Base-by-base conservation (phyloP, 768 basidiomycete species). In the Daedalea quercina region DNA sequence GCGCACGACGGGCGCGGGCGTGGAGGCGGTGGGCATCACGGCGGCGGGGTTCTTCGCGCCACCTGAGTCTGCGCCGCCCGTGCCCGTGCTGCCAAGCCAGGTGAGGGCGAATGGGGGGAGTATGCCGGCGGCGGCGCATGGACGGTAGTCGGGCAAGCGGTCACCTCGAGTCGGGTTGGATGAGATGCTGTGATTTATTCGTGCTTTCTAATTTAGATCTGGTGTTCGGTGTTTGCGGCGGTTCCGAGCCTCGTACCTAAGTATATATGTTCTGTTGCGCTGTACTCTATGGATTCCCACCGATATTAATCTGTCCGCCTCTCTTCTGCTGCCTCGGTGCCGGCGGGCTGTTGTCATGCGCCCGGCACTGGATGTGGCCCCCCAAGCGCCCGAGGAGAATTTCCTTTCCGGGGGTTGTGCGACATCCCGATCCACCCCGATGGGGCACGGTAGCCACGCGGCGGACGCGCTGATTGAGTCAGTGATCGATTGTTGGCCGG, bases 41-140 rank as follows among this genome's bases (percentile, higher is more conserved):
- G 90, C 87, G 31, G 76, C 75, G 20, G 90, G 90, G 0, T 91
- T 91, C 64, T 92, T 92, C 66, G 71, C 75, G 12, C 73, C 87
- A 3, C 82, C 85, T 9, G 51, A 61, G 41, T 56, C 63, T 1
- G 62, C 68, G 37, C 65, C 69, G 11, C 61, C 66, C 6, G 63
- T 66, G 3, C 65, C 66, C 28, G 47, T 57, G 24, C 54, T 58
- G 50, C 66, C 62, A 19, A 54, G 54, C 54, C 56, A 57, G 43
- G 51, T 44, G 52, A 48, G 23, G 53, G 48, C 48, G 34, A 49
- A 49, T 33, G 48, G 48, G 13, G 48, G 48, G n/a, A 19, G 22
- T 4, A 15, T 49, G 84, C 96, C 31, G 94, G 94, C 25, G 94
- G 95, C 35, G 94, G 95, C 20, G 95, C 95, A 3, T n/a, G n/a